Percentiles rank a stretch among this genome's conserved stretches.
phyloP scores from a whole-genome alignment of 805 yeast species.

The Schwanniomyces polymorphus region DNA sequence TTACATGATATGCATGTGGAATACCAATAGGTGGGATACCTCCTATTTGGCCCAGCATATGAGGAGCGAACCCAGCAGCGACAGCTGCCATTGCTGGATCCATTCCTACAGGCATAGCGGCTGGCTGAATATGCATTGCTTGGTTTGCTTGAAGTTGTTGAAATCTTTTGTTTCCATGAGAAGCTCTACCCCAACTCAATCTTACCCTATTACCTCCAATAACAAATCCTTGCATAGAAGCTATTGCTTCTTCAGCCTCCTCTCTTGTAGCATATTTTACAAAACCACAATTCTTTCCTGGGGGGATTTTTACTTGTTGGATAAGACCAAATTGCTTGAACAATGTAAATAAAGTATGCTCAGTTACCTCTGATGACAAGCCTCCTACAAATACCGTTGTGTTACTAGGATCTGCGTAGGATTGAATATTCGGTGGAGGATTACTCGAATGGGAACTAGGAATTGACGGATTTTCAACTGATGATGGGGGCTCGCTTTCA shows the following conservation, averaged over 20 bases:
- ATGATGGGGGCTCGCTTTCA: neutral
- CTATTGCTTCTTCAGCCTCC: constrained; percentile 83
- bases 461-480: constrained; percentile 3
- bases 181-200: constrained; percentile 81
- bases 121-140: constrained; percentile 37
- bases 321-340: constrained; percentile 77
- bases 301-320: constrained; percentile 70
- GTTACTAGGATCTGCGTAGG: constrained; percentile 56
- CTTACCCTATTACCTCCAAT: constrained; percentile 82
- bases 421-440: constrained; percentile 14
- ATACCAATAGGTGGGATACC: constrained; percentile 12
- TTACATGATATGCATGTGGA: constrained; percentile 5
- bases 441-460: constrained; percentile 4
- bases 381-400: constrained; percentile 84
- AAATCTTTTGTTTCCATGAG: constrained; percentile 29
- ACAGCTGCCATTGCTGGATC: constrained; percentile 32
- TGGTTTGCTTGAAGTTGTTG: constrained; percentile 32
- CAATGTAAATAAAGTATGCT: constrained; percentile 56
- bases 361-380: constrained; percentile 61
- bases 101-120: constrained; percentile 37
- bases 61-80: constrained; percentile 19
- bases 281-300: constrained; percentile 85
- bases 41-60: constrained; percentile 10
- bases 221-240: constrained; percentile 87
- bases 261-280: constrained; percentile 76